Evolutionary conservation across 2,329 filamentous ascomycete species (phyloP).

Genomic region (Talaromyces sp.): DNA sequence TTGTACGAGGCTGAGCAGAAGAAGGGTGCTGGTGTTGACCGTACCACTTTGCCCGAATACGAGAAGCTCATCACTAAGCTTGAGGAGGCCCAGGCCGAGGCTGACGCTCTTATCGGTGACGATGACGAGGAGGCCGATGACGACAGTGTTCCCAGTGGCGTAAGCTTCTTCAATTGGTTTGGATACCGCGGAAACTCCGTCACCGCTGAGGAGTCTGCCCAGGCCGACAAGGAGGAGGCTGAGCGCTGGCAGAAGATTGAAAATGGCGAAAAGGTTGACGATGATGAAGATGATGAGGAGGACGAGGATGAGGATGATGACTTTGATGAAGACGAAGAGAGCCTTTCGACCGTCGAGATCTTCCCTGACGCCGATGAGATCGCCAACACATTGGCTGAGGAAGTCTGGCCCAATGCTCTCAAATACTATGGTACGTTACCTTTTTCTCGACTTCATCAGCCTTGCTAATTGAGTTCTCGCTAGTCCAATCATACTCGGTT

Average conservation of each 20-base stretch:
- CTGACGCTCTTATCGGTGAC: slow-evolving; percentile 24
- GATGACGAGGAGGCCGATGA: slow-evolving; percentile 36
- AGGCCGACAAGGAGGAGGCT: slow-evolving; percentile 59
- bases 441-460: not conserved
- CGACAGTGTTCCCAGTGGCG: slow-evolving; percentile 43
- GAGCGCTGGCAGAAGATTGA: slow-evolving; percentile 53
- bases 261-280: slow-evolving; percentile 52
- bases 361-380: slow-evolving; percentile 85
- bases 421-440: slow-evolving; percentile 78
- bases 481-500: slow-evolving; percentile 68
- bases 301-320: slow-evolving; percentile 50
- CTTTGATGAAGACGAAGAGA: slow-evolving; percentile 59
- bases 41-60: slow-evolving; percentile 52
- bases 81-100: slow-evolving; percentile 35
- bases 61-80: slow-evolving; percentile 54
- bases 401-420: slow-evolving; percentile 83
- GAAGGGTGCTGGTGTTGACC: slow-evolving; percentile 43
- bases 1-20: slow-evolving; percentile 64
- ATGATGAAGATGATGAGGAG: slow-evolving; percentile 42
- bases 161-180: slow-evolving; percentile 89
- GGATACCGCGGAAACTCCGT: slow-evolving; percentile 71
- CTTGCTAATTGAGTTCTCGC: slow-evolving; percentile 41
- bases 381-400: slow-evolving; percentile 76
- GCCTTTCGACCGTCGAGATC: slow-evolving; percentile 71
- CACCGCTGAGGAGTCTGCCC: slow-evolving; percentile 66